Evolutionary conservation across 2,329 filamentous ascomycete species (phyloP).

Genomic region (Venturia effusa): DNA sequence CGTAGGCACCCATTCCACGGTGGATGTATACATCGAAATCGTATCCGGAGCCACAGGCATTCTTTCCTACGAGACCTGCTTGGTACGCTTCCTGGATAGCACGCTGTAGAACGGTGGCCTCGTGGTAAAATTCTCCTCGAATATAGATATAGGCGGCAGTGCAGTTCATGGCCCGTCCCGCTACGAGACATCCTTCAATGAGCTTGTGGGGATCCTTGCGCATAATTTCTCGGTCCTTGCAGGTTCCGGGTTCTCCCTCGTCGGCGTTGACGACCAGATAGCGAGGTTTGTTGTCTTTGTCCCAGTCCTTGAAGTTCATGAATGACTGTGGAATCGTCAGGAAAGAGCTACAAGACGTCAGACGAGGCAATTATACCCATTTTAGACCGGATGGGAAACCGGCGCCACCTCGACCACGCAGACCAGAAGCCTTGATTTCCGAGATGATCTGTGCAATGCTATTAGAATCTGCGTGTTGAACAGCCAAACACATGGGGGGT

Average conservation of each 20-base stretch:
- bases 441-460: constrained; percentile 61
- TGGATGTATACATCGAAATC: constrained; percentile 97
- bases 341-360: background rate
- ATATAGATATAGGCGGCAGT: constrained; percentile 99
- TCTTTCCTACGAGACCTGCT: constrained; percentile 92
- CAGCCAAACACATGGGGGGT: background rate
- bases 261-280: constrained; percentile 98
- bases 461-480: constrained; percentile 14
- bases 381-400: constrained; percentile 97
- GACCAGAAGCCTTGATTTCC: constrained; percentile 92
- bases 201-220: constrained; percentile 99
- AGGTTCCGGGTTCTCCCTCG: constrained; percentile 96
- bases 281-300: constrained; percentile 90
- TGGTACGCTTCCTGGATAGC: constrained; percentile 97
- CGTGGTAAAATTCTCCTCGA: constrained; percentile 93
- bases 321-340: constrained; percentile 56
- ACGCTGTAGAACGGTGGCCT: constrained; percentile 83
- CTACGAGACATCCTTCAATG: constrained; percentile 90
- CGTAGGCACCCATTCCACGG: constrained; percentile 93
- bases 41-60: constrained; percentile 92
- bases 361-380: constrained; percentile 60
- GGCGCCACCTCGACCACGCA: constrained; percentile 91
- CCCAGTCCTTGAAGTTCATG: constrained; percentile 99
- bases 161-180: constrained; percentile 97
- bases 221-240: constrained; percentile 99